A percentile compares a stretch with the other conserved stretches of the same genome.
Evolutionary conservation across 2,329 filamentous ascomycete genomes (phyloP).

Genomic region (Fusarium pseudograminearum): DNA sequence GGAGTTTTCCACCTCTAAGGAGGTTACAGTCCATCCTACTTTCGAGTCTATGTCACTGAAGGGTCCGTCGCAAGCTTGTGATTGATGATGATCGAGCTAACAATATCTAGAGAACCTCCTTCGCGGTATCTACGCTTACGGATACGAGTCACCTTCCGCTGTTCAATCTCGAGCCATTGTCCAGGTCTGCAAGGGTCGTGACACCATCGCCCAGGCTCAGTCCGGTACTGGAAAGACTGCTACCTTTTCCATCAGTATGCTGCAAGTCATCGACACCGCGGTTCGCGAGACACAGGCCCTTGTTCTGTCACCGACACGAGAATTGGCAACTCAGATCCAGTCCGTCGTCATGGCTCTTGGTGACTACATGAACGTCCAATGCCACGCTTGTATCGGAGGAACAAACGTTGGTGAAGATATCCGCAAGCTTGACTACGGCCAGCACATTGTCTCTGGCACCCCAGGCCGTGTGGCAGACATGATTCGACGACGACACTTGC

Average conservation of each 20-base stretch:
- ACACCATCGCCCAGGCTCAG: conserved; percentile 98
- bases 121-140: conserved; percentile 97
- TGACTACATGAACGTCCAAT: conserved; percentile 99
- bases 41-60: conserved; percentile 98
- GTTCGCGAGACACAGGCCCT: conserved; percentile 94
- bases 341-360: conserved; percentile 99
- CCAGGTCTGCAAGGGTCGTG: conserved; percentile 98
- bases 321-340: conserved; percentile 98
- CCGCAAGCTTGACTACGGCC: conserved; percentile 95
- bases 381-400: conserved; percentile 97
- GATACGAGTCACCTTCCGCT: conserved; percentile 97
- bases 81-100: conserved; percentile 25
- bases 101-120: conserved; percentile 80
- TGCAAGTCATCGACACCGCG: conserved; percentile 94
- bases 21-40: conserved; percentile 93
- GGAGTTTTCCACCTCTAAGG: conserved; percentile 98
- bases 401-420: conserved; percentile 99
- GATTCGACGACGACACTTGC: conserved; percentile 68
- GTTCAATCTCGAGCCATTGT: conserved; percentile 98
- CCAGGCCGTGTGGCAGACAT: conserved; percentile 87
- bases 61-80: conserved; percentile 57
- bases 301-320: conserved; percentile 93
- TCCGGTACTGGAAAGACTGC: conserved; percentile 97
- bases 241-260: conserved; percentile 95
- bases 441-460: conserved; percentile 97